Evolutionary conservation across 257 asterid species (phyloP).

Genomic region (Ocimum tenuiflorum): DNA sequence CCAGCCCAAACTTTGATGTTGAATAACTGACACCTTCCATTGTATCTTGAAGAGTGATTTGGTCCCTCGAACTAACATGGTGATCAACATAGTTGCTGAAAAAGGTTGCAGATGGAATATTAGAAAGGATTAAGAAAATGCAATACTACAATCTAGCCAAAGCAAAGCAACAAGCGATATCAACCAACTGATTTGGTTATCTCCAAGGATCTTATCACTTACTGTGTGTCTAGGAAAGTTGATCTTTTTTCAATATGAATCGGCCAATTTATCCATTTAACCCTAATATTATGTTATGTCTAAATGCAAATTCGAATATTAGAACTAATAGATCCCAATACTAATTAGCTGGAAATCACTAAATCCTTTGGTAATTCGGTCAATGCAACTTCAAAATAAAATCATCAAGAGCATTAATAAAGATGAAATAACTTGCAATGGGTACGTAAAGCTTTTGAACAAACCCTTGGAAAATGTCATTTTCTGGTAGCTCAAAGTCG

Average conservation of each 20-base stretch:
- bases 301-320: neutral
- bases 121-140: slow-evolving; percentile 6
- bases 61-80: slow-evolving; percentile 91
- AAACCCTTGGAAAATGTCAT: slow-evolving; percentile 72
- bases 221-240: slow-evolving; percentile 3
- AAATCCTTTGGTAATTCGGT: neutral
- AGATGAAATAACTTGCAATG: slow-evolving; percentile 9
- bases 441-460: slow-evolving; percentile 22
- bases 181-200: slow-evolving; percentile 10
- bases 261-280: neutral
- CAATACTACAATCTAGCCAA: neutral
- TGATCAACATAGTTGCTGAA: slow-evolving; percentile 88
- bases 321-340: neutral
- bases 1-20: slow-evolving; percentile 81
- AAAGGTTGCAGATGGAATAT: slow-evolving; percentile 22
- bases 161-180: neutral
- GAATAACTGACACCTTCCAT: slow-evolving; percentile 83
- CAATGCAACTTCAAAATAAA: slow-evolving; percentile 8
- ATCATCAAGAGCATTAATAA: slow-evolving; percentile 4
- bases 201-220: slow-evolving; percentile 5
- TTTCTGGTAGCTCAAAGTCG: slow-evolving; percentile 94
- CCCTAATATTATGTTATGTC: neutral
- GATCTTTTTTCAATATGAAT: neutral
- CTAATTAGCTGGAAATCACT: slow-evolving; percentile 9
- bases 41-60: slow-evolving; percentile 87